phyloP scores from a whole-genome alignment of 495 filamentous ascomycete genomes.

The Durotheca rogersii region DNA sequence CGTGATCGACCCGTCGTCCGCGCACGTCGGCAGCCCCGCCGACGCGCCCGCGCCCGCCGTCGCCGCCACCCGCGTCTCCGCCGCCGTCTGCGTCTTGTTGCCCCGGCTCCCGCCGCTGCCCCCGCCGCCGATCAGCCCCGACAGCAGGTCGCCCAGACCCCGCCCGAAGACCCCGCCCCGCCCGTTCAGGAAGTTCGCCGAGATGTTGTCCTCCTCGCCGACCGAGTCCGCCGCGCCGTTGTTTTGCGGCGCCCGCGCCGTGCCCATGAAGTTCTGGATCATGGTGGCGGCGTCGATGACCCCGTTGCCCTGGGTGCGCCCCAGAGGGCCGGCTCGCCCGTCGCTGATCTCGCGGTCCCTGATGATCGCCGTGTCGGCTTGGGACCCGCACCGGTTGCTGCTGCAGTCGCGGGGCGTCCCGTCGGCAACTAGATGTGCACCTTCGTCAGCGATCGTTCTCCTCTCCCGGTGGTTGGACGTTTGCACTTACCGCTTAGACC shows the following conservation, averaged over 20 bases:
- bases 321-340: conserved; percentile 52
- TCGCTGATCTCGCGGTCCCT: conserved; percentile 48
- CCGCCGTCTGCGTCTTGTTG: conserved; percentile 39
- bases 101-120: conserved; percentile 34
- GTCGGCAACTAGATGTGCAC: conserved; percentile 50
- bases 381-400: conserved; percentile 51
- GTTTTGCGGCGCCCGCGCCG: conserved; percentile 38
- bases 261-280: conserved; percentile 49
- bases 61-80: conserved; percentile 46
- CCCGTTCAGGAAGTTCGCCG: conserved; percentile 8
- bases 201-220: conserved; percentile 40
- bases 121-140: conserved; percentile 21
- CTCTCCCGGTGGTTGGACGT: neutral
- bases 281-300: conserved; percentile 52
- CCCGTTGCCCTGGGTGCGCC: conserved; percentile 57
- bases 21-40: conserved; percentile 53
- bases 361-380: conserved; percentile 57
- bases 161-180: conserved; percentile 13
- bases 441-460: conserved; percentile 7
- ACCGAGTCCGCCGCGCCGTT: conserved; percentile 35
- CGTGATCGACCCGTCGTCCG: conserved; percentile 55
- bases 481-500: conserved; percentile 47
- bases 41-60: conserved; percentile 44
- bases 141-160: conserved; percentile 14
- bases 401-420: conserved; percentile 60